These are phyloP conservation scores for Chaetomiaceae sp. DNA, from an alignment of 2,329 filamentous ascomycete genomes.

Conservation along the genomic window DNA sequence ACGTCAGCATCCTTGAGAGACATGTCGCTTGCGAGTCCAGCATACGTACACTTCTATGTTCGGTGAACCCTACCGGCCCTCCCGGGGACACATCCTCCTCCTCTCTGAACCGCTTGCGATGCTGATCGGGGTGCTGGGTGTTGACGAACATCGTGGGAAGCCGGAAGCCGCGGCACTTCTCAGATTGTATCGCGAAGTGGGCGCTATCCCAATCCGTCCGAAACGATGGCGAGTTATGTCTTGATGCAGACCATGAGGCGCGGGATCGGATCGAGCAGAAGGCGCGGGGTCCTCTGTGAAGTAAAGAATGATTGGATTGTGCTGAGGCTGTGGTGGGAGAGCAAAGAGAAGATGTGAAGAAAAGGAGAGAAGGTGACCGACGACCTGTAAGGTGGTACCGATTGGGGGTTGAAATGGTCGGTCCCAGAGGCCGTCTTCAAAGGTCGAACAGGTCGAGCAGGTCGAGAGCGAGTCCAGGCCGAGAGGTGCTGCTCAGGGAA, in stretches of 20 bases:
- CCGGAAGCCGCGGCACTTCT: neutral
- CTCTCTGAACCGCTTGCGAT: constrained; percentile 43
- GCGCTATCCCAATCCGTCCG: neutral
- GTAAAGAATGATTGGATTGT: too few species aligned
- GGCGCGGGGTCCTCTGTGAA: too few species aligned
- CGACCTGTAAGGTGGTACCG: neutral
- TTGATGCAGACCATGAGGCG: neutral
- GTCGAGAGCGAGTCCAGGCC: neutral
- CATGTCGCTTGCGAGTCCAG: too few species aligned
- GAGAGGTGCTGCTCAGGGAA: neutral
- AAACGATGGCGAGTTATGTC: neutral
- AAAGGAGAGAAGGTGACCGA: too few species aligned
- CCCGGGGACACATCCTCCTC: constrained; percentile 38
- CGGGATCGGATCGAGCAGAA: neutral
- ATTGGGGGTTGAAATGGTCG: too few species aligned
- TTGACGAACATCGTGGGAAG: constrained; percentile 35
- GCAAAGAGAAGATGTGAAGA: too few species aligned
- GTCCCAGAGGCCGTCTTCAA: too few species aligned
- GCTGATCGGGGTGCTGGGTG: constrained; percentile 33
- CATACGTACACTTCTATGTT: constrained; percentile 45
- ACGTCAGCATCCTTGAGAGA: constrained; percentile 32
- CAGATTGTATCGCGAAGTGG: neutral
- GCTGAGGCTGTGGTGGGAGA: too few species aligned
- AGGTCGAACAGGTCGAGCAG: too few species aligned
- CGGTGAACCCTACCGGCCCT: constrained; percentile 39